Conservation (phyloP, 2,329 filamentous ascomycete genomes). For the Myriangium duriaei region DNA sequence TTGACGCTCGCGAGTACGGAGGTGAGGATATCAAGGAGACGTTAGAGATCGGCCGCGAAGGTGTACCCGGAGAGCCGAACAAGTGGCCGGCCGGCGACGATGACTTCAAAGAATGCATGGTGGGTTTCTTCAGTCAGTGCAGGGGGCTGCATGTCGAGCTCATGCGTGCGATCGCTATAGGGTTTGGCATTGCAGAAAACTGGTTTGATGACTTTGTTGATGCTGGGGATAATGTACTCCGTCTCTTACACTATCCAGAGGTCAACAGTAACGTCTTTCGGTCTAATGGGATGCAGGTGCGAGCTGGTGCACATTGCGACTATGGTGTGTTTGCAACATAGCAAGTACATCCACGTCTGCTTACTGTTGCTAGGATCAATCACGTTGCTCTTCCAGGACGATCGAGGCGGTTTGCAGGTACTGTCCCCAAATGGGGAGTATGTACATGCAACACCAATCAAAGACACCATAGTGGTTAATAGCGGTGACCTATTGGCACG, state of each 20-base stretch:
- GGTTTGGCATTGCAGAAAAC: constrained; percentile 50
- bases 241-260: constrained; percentile 37
- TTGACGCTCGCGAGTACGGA: constrained; percentile 39
- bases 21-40: constrained; percentile 46
- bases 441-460: constrained; percentile 71
- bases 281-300: constrained; percentile 35
- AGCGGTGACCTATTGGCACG: constrained; percentile 74
- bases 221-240: constrained; percentile 52
- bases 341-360: too few species aligned
- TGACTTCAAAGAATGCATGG: constrained; percentile 61
- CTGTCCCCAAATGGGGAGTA: too few species aligned
- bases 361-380: too few species aligned
- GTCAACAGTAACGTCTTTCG: constrained; percentile 47
- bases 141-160: constrained; percentile 65
- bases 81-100: constrained; percentile 56
- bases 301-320: constrained; percentile 66
- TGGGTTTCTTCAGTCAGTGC: constrained; percentile 60
- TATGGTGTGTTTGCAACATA: constrained; percentile 33
- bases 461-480: constrained; percentile 74
- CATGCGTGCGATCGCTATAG: constrained; percentile 48
- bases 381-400: constrained; percentile 31
- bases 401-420: constrained; percentile 28
- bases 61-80: constrained; percentile 54
- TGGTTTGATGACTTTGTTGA: constrained; percentile 71
- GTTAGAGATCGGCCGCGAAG: constrained; percentile 49